Conservation (phyloP, 1,139 yeast species). For the Arxiozyma bovina region DNA sequence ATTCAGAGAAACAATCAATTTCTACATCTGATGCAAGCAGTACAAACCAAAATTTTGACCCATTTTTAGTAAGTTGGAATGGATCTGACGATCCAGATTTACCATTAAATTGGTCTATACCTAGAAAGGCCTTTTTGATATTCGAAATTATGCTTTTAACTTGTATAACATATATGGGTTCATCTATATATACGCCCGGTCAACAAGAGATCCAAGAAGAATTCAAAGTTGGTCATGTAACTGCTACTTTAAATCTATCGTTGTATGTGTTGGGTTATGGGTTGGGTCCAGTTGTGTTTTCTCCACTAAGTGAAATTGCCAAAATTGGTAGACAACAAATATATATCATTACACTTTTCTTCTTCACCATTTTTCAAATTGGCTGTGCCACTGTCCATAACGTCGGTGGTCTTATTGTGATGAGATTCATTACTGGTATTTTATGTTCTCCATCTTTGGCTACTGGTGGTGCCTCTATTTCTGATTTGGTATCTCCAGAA, state of each 20-base stretch:
- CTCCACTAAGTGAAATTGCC: conserved; percentile 48
- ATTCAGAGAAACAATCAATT: background rate
- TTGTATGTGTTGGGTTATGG: conserved; percentile 46
- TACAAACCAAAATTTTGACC: conserved; percentile 26
- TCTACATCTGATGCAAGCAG: background rate
- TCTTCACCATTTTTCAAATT: conserved; percentile 51
- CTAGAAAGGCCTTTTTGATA: conserved; percentile 35
- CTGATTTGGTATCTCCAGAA: conserved; percentile 43
- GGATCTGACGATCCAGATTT: conserved; percentile 43
- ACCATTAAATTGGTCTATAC: conserved; percentile 48
- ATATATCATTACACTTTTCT: conserved; percentile 44
- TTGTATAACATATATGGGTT: conserved; percentile 48
- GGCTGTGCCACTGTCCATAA: conserved; percentile 51
- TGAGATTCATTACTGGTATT: conserved; percentile 47
- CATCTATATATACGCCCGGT: conserved; percentile 57
- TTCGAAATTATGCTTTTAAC: conserved; percentile 41
- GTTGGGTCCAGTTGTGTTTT: conserved; percentile 45
- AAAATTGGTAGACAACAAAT: conserved; percentile 46
- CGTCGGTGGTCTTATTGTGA: conserved; percentile 43
- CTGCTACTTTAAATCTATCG: conserved; percentile 16
- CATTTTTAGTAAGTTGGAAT: conserved; percentile 38
- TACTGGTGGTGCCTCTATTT: conserved; percentile 50
- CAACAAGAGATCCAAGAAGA: conserved; percentile 14
- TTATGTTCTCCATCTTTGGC: conserved; percentile 52
- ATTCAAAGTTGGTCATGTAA: conserved; percentile 19